Evolutionary conservation across 106 monocot species (phyloP).

Genomic region (Dendrobium officinale): DNA sequence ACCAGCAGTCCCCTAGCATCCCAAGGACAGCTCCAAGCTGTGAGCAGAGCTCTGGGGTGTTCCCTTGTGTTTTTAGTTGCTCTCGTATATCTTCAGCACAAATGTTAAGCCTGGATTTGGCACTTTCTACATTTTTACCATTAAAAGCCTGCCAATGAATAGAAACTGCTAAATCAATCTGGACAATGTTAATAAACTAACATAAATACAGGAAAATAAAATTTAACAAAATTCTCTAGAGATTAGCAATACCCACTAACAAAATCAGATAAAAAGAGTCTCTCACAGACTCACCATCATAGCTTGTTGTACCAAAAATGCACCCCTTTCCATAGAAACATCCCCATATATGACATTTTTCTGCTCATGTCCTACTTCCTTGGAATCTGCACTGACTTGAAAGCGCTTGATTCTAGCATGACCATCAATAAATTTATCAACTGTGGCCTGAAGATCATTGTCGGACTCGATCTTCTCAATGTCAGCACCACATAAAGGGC

Average conservation of each 20-base stretch:
- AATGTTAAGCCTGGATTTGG: constrained; percentile 70
- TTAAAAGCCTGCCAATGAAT: constrained; percentile 69
- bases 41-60: constrained; percentile 65
- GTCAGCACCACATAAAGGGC: constrained; percentile 96
- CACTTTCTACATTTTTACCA: constrained; percentile 79
- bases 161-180: neutral
- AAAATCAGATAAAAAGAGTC: neutral
- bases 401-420: constrained; percentile 88
- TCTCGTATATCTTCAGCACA: constrained; percentile 87
- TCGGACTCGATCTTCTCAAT: constrained; percentile 85
- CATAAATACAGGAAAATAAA: neutral
- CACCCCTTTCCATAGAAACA: constrained; percentile 90
- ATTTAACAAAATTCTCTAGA: neutral
- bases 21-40: constrained; percentile 97
- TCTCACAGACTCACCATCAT: constrained; percentile 65
- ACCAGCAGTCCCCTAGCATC: constrained; percentile 99
- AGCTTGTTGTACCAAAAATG: constrained; percentile 97
- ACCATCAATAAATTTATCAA: constrained; percentile 91
- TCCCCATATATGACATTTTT: constrained; percentile 87
- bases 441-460: constrained; percentile 67
- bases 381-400: constrained; percentile 34
- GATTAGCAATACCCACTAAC: neutral
- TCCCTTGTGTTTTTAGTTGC: constrained; percentile 47
- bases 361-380: constrained; percentile 29
- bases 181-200: neutral